These are phyloP conservation scores for Mycena galopus DNA, from an alignment of 768 basidiomycete genomes.

Conservation along the genomic window DNA sequence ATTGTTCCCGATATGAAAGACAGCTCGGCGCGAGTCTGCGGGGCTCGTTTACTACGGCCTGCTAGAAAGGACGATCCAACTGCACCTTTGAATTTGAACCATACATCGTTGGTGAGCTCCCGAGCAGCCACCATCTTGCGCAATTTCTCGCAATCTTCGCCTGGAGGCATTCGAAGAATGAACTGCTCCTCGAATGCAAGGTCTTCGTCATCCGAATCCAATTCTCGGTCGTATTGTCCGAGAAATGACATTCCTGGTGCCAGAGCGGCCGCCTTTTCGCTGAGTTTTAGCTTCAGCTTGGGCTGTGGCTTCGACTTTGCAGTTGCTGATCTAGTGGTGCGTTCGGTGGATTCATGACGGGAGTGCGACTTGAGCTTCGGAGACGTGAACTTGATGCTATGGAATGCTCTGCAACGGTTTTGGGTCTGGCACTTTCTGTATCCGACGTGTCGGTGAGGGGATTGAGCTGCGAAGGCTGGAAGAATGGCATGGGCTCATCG, in stretches of 20 bases:
- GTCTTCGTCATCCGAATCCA: conserved; percentile 96
- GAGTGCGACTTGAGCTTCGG: conserved; percentile 30
- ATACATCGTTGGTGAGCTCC: conserved; percentile 86
- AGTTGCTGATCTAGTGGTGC: conserved; percentile 69
- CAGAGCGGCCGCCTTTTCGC: conserved; percentile 84
- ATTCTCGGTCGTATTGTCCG: conserved; percentile 92
- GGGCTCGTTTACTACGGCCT: conserved; percentile 29
- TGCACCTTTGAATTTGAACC: conserved; percentile 98
- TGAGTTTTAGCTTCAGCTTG: conserved; percentile 90
- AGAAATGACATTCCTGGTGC: conserved; percentile 90
- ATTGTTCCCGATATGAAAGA: conserved; percentile 87
- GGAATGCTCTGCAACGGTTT: conserved; percentile 27
- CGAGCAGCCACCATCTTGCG: conserved; percentile 85
- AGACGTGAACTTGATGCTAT: conserved; percentile 33
- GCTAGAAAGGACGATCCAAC: not conserved
- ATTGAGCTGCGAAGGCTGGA: not conserved
- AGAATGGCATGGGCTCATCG: conserved; percentile 28
- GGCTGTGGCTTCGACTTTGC: conserved; percentile 68
- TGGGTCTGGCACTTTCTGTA: conserved; percentile 9
- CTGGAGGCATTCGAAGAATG: conserved; percentile 88
- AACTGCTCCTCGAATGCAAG: conserved; percentile 98
- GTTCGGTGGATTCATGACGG: conserved; percentile 56
- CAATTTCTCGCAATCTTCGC: conserved; percentile 83
- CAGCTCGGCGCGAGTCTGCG: conserved; percentile 89
- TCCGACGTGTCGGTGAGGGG: conserved; percentile 12